These are phyloP conservation scores for Kluyveromyces dobzhanskii DNA, from an alignment of 805 yeast genomes.

Conservation along the genomic window DNA sequence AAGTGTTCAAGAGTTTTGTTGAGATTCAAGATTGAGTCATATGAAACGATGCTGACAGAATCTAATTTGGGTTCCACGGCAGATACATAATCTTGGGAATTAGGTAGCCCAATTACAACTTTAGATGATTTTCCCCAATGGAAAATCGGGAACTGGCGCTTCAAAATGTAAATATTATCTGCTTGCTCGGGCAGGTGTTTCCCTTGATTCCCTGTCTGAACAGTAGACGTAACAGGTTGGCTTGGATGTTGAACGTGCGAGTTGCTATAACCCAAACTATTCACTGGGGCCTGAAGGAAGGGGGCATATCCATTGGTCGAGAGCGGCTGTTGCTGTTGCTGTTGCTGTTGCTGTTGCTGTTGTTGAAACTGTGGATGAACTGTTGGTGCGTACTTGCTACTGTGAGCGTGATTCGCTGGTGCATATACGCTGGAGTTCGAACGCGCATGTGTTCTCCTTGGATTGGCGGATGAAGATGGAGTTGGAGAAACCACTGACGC, in stretches of 20 bases:
- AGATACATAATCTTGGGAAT: conserved; percentile 9
- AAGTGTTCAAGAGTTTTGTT: conserved; percentile 28
- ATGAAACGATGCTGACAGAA: conserved; percentile 31
- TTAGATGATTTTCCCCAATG: conserved; percentile 49
- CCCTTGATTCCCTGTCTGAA: background rate
- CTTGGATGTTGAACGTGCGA: too few relatives aligned
- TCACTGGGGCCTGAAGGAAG: too few relatives aligned
- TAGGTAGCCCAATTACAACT: conserved; percentile 39
- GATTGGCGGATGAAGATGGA: conserved; percentile 9
- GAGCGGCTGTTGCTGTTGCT: too few relatives aligned
- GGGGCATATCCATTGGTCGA: too few relatives aligned
- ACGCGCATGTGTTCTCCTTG: conserved; percentile 21
- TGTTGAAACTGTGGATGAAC: conserved; percentile 23
- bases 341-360: background rate
- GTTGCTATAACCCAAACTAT: too few relatives aligned
- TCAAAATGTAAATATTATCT: conserved; percentile 25
- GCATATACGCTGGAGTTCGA: conserved; percentile 27
- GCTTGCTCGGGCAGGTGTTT: background rate
- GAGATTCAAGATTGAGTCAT: conserved; percentile 27
- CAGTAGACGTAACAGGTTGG: too few relatives aligned
- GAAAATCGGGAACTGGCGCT: conserved; percentile 70
- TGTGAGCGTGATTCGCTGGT: conserved; percentile 21
- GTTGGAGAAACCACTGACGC: conserved; percentile 10
- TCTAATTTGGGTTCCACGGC: conserved; percentile 9
- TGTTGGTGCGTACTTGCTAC: conserved; percentile 35